Percentiles rank a stretch among this genome's conserved stretches.
These are phyloP conservation scores for Globisporangium okanoganense DNA, from an alignment of 352 stramenopile genomes.

Conservation along the genomic window DNA sequence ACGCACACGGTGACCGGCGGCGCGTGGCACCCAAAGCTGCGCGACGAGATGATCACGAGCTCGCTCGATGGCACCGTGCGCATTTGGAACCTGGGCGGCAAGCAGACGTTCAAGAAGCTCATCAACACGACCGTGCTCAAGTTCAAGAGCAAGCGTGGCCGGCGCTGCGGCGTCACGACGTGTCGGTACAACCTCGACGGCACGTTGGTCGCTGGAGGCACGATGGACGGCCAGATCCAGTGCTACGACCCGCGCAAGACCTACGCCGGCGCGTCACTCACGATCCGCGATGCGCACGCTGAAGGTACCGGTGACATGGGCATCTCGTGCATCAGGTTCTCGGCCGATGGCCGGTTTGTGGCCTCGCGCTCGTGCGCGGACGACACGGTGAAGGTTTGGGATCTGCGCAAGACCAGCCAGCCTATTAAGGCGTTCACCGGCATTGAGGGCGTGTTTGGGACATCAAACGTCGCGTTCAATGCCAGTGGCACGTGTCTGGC, in stretches of 20 bases:
- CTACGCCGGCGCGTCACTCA: slow-evolving; percentile 58
- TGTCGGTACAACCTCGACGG: slow-evolving; percentile 70
- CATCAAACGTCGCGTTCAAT: slow-evolving; percentile 82
- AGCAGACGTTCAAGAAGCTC: slow-evolving; percentile 72
- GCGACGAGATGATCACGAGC: slow-evolving; percentile 78
- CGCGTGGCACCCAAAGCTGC: slow-evolving; percentile 60
- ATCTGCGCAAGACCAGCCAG: slow-evolving; percentile 57
- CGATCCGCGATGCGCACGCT: slow-evolving; percentile 66
- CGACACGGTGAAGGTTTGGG: slow-evolving; percentile 82
- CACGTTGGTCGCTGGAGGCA: slow-evolving; percentile 52
- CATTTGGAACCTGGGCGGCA: slow-evolving; percentile 67
- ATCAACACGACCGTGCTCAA: slow-evolving; percentile 82
- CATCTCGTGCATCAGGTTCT: slow-evolving; percentile 75
- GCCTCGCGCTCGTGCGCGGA: slow-evolving; percentile 72
- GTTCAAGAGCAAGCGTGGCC: slow-evolving; percentile 73
- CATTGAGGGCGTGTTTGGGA: slow-evolving; percentile 70
- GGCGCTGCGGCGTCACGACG: slow-evolving; percentile 65
- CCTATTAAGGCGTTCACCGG: slow-evolving; percentile 56
- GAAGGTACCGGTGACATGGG: slow-evolving; percentile 64
- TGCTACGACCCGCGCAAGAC: slow-evolving; percentile 71
- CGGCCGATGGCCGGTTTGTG: slow-evolving; percentile 52
- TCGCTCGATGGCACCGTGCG: slow-evolving; percentile 79
- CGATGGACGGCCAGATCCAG: slow-evolving; percentile 77
- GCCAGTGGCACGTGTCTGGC: slow-evolving; percentile 60
- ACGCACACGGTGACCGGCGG: slow-evolving; percentile 71